phyloP scores from a whole-genome alignment of 768 basidiomycete genomes.

The Podaxis sp. region DNA sequence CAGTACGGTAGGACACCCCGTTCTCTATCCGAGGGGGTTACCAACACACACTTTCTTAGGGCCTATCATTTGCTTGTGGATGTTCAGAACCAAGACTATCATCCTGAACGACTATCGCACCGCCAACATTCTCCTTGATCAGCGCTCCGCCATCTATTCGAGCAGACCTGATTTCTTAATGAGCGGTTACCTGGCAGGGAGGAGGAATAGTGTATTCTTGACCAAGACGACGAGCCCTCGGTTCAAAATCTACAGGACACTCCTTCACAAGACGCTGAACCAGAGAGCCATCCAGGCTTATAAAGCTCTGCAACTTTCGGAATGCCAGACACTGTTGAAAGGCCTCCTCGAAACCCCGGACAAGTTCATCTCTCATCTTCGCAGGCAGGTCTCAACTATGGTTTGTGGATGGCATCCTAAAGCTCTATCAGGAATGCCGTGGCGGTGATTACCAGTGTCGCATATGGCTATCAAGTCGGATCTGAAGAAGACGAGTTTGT shows the following conservation, averaged over 20 bases:
- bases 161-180: slow-evolving; percentile 41
- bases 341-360: slow-evolving; percentile 30
- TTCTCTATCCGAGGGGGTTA: neutral
- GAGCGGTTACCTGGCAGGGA: slow-evolving; percentile 29
- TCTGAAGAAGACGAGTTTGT: slow-evolving; percentile 35
- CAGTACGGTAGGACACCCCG: slow-evolving; percentile 19
- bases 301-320: slow-evolving; percentile 28
- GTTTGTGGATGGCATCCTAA: neutral
- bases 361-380: slow-evolving; percentile 27
- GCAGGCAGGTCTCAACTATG: slow-evolving; percentile 24
- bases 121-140: slow-evolving; percentile 46
- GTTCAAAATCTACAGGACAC: slow-evolving; percentile 34
- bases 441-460: slow-evolving; percentile 35
- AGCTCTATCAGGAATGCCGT: slow-evolving; percentile 29
- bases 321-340: slow-evolving; percentile 28
- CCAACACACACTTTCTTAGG: slow-evolving; percentile 24
- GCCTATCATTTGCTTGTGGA: slow-evolving; percentile 39
- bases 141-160: slow-evolving; percentile 48
- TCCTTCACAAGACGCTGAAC: slow-evolving; percentile 38
- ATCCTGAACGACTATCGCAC: slow-evolving; percentile 45
- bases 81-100: slow-evolving; percentile 39
- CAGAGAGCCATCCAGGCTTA: slow-evolving; percentile 33
- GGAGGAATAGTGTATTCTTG: slow-evolving; percentile 30
- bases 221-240: slow-evolving; percentile 31
- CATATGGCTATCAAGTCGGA: slow-evolving; percentile 40